A percentile compares a stretch with the other conserved stretches of the same genome.
Conservation (phyloP, 1,284 basidiomycete species). For the Ceratorhiza oryzae-sativae region DNA sequence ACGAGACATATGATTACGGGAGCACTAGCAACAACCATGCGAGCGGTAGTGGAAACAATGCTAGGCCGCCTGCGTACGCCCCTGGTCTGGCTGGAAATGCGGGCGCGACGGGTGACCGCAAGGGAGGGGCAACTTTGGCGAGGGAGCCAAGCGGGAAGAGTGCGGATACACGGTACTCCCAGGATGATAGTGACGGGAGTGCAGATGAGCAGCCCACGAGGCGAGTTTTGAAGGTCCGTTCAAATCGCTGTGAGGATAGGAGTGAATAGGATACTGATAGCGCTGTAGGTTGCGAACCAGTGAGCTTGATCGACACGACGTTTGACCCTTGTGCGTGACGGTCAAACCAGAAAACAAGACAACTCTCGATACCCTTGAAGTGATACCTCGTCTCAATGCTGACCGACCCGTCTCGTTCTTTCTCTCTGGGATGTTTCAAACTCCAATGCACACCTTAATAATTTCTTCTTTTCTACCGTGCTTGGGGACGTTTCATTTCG, state of each 20-base stretch:
- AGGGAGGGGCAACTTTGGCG: background rate
- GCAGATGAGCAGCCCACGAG: slow-evolving; percentile 8
- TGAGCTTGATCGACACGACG: background rate
- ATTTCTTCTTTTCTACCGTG: background rate
- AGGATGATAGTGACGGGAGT: slow-evolving; percentile 22
- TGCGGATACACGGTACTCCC: slow-evolving; percentile 20
- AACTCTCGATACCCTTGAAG: slow-evolving; percentile 26
- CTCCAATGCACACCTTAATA: background rate
- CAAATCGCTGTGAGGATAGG: no score
- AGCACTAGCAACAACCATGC: background rate
- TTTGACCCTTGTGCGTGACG: background rate
- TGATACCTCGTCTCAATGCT: slow-evolving; percentile 17
- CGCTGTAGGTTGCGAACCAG: slow-evolving; percentile 25
- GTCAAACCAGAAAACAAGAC: background rate
- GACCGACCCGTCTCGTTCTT: background rate
- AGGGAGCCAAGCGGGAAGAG: slow-evolving; percentile 26
- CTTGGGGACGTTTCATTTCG: background rate
- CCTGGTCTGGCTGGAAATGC: background rate
- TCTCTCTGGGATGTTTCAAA: background rate
- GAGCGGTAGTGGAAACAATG: background rate
- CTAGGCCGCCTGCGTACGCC: slow-evolving; percentile 15
- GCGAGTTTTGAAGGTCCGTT: slow-evolving; percentile 32
- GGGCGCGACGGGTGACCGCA: slow-evolving; percentile 15
- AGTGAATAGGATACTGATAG: background rate
- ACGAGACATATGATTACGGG: slow-evolving; percentile 13